A percentile compares a stretch with the other conserved stretches of the same genome.
Evolutionary conservation across 176 grass and related monocot genomes (phyloP).

Genomic region (Triticum timopheevii): DNA sequence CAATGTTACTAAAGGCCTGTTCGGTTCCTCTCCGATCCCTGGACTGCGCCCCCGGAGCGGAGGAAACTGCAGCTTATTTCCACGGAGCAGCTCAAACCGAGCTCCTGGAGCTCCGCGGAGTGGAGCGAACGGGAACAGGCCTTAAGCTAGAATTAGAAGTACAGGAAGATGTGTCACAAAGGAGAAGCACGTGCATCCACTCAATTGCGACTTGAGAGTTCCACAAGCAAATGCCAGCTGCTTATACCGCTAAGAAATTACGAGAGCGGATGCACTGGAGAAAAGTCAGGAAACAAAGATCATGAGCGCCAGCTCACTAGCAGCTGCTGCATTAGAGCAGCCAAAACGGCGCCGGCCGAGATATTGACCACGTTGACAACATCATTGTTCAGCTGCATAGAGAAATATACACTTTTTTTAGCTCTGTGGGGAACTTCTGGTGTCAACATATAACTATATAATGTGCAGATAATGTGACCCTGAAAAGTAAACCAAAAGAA

Average conservation of each 20-base stretch:
- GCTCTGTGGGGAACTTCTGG: neutral
- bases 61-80: too few species aligned
- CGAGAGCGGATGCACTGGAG: neutral
- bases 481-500: neutral
- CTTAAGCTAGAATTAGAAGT: neutral
- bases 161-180: neutral
- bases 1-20: neutral
- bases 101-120: too few species aligned
- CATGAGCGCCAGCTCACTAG: conserved; percentile 38
- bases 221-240: neutral
- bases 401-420: conserved; percentile 23
- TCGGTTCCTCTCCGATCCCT: too few species aligned
- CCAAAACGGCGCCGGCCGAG: conserved; percentile 59
- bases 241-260: neutral
- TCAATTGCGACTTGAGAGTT: neutral
- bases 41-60: too few species aligned
- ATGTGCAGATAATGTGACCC: neutral
- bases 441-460: neutral
- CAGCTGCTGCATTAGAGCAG: conserved; percentile 67
- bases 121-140: too few species aligned
- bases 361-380: conserved; percentile 89
- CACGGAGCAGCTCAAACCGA: too few species aligned
- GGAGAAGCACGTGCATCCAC: neutral
- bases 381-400: conserved; percentile 86
- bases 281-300: conserved; percentile 5